A percentile compares a stretch with the other conserved stretches of the same genome.
These are phyloP conservation scores for Tubosaeta sp. DNA, from an alignment of 768 basidiomycete species.

Conservation along the genomic window DNA sequence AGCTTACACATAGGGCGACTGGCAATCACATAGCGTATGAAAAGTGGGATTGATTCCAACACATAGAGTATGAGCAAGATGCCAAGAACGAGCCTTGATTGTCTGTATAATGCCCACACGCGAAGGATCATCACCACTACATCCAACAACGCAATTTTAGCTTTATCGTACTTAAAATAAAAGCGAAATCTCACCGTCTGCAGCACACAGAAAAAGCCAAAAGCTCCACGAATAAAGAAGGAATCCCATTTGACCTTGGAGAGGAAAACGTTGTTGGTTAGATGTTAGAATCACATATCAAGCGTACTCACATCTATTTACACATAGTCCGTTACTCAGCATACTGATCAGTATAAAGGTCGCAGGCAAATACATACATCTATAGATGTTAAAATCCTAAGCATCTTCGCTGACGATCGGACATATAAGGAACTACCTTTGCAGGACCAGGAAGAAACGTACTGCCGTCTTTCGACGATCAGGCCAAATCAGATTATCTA, in stretches of 20 bases:
- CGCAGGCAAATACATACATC: background rate
- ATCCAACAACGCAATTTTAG: background rate
- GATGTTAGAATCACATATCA: background rate
- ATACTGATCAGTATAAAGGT: background rate
- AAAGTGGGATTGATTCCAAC: background rate
- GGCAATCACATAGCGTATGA: background rate
- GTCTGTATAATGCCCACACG: constrained; percentile 1
- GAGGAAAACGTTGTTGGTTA: background rate
- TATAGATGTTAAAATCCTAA: background rate
- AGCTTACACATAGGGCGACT: background rate
- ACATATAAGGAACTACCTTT: background rate
- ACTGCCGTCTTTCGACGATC: background rate
- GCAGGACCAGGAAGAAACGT: background rate
- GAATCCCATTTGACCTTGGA: background rate
- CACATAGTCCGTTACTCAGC: background rate
- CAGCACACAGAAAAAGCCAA: background rate
- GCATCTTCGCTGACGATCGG: background rate
- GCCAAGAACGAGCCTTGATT: background rate
- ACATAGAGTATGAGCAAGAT: background rate
- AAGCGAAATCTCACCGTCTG: background rate
- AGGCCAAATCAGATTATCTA: background rate
- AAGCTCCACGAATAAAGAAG: background rate
- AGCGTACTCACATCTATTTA: background rate
- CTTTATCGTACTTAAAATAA: background rate
- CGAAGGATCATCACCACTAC: constrained; percentile 4